These are phyloP conservation scores for Ampelocalamus luodianensis DNA, from an alignment of 176 grass and related monocot genomes.

Conservation along the genomic window DNA sequence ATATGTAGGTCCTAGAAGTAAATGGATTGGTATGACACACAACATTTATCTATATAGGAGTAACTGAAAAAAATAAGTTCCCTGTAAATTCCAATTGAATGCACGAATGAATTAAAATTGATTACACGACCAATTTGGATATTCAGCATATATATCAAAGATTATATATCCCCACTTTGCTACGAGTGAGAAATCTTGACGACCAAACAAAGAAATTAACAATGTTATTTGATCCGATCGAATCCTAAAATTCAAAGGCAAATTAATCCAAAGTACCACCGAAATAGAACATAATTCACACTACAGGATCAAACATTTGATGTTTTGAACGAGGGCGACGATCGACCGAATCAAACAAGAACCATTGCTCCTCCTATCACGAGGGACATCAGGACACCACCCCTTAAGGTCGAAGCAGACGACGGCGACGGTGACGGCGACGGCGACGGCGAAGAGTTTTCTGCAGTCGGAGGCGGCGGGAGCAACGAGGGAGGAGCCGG, in stretches of 20 bases:
- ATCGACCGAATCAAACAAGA: constrained; percentile 19
- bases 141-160: neutral
- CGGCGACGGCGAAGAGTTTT: neutral
- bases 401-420: constrained; percentile 10
- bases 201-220: neutral
- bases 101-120: neutral
- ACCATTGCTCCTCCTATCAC: neutral
- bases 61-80: neutral
- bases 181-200: neutral
- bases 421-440: neutral
- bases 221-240: constrained; percentile 12
- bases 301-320: neutral
- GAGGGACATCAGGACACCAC: constrained; percentile 21
- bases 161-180: neutral
- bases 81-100: neutral
- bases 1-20: neutral
- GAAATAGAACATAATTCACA: neutral
- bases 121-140: neutral
- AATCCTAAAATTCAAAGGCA: neutral
- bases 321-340: neutral
- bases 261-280: neutral
- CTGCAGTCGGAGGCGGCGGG: neutral
- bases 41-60: neutral
- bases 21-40: neutral
- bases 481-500: neutral